Percentiles rank a stretch among this genome's conserved stretches.
Evolutionary conservation across 2,329 filamentous ascomycete genomes (phyloP).

Genomic region (Nemania sp.): DNA sequence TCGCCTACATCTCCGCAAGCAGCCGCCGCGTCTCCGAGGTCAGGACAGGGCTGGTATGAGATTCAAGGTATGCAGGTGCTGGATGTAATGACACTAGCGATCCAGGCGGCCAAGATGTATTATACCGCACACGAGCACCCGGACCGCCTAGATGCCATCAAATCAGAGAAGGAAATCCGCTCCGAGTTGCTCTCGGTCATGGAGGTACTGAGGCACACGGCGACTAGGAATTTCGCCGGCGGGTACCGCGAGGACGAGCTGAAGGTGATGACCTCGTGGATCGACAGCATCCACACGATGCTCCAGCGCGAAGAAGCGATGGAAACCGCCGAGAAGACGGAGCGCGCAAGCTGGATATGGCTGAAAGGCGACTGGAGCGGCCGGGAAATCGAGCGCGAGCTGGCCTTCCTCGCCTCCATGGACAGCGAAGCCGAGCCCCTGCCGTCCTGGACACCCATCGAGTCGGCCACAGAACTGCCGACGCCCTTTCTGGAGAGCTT

Average conservation of each 20-base stretch:
- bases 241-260: slow-evolving; percentile 85
- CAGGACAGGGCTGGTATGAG: slow-evolving; percentile 79
- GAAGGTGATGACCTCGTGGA: slow-evolving; percentile 81
- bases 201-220: slow-evolving; percentile 92
- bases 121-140: slow-evolving; percentile 93
- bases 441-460: slow-evolving; percentile 75
- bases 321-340: slow-evolving; percentile 77
- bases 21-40: slow-evolving; percentile 46
- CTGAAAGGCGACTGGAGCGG: slow-evolving; percentile 80
- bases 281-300: slow-evolving; percentile 80
- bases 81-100: slow-evolving; percentile 94
- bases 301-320: slow-evolving; percentile 81
- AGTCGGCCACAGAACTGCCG: slow-evolving; percentile 64
- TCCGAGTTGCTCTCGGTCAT: slow-evolving; percentile 86
- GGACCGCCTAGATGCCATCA: slow-evolving; percentile 85
- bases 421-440: slow-evolving; percentile 69
- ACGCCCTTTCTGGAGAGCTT: slow-evolving; percentile 80
- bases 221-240: slow-evolving; percentile 84
- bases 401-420: slow-evolving; percentile 84
- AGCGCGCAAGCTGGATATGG: slow-evolving; percentile 85
- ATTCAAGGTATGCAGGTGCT: slow-evolving; percentile 92
- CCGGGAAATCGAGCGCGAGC: slow-evolving; percentile 80
- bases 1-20: slow-evolving; percentile 29
- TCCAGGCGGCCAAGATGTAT: slow-evolving; percentile 94
- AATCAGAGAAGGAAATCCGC: slow-evolving; percentile 86